phyloP scores from a whole-genome alignment of 345 rosid species.

The Euphorbia peplus region DNA sequence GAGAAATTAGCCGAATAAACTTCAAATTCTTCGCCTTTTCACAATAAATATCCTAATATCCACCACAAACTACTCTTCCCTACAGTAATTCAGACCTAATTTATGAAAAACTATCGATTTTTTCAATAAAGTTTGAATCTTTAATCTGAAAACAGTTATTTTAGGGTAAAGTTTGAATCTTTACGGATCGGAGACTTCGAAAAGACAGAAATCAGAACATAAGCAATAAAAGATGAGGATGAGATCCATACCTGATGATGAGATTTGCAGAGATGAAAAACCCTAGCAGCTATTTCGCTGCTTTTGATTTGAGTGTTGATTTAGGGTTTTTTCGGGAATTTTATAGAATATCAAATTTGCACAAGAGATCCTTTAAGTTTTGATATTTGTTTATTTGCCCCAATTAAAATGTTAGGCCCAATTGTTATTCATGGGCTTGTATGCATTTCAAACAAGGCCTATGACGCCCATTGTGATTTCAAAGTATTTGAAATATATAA shows the following conservation, averaged over 20 bases:
- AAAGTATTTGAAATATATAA: too few species aligned
- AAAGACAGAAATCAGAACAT: neutral
- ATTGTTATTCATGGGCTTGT: neutral
- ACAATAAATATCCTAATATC: neutral
- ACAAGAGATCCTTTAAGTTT: neutral
- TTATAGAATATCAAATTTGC: neutral
- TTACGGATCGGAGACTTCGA: neutral
- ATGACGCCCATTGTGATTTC: too few species aligned
- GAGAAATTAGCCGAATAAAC: neutral
- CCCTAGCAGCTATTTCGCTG: slow-evolving; percentile 11
- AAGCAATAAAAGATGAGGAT: too few species aligned
- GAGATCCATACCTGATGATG: slow-evolving; percentile 7
- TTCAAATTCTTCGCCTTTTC: neutral
- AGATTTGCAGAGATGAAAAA: slow-evolving; percentile 2
- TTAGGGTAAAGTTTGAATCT: neutral
- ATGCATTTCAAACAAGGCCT: neutral
- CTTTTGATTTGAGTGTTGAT: neutral
- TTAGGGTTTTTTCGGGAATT: neutral
- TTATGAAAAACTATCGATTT: neutral
- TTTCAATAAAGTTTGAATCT: neutral
- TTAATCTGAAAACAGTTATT: neutral
- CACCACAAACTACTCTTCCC: neutral
- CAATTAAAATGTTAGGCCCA: neutral
- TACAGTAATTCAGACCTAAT: neutral
- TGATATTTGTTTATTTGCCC: neutral